Conservation (phyloP, 495 filamentous ascomycete genomes). For the Xylaria venustula region DNA sequence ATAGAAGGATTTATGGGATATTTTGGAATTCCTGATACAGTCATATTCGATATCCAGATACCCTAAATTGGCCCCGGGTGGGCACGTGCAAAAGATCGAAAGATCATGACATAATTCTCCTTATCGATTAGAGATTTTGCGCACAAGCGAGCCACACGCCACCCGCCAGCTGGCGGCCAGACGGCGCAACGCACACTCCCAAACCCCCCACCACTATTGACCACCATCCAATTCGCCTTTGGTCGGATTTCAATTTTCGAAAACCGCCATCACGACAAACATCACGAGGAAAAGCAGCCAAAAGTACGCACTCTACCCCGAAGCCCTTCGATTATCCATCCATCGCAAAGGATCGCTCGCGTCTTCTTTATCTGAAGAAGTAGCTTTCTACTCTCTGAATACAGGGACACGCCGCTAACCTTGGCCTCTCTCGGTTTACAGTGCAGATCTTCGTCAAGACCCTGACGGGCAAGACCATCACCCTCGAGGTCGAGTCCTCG, state of each 20-base stretch:
- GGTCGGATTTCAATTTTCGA: slow-evolving; percentile 11
- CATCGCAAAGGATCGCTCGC: neutral
- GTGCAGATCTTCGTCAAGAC: slow-evolving; percentile 98
- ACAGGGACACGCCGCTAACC: slow-evolving; percentile 16
- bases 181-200: slow-evolving; percentile 12
- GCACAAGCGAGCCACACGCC: slow-evolving; percentile 6
- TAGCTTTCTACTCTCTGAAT: no score
- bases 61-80: neutral
- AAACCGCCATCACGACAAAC: slow-evolving; percentile 10
- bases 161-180: slow-evolving; percentile 8
- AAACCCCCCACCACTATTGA: slow-evolving; percentile 17
- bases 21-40: no score
- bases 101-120: no score
- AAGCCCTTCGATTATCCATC: neutral
- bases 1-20: no score
- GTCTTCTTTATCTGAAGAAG: neutral
- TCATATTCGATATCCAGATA: no score
- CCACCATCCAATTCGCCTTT: slow-evolving; percentile 4
- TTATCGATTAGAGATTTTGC: slow-evolving; percentile 8
- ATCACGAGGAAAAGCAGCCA: slow-evolving; percentile 35
- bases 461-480: slow-evolving; percentile 99
- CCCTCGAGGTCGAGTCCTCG: slow-evolving; percentile 97
- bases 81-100: neutral
- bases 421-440: slow-evolving; percentile 34
- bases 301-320: slow-evolving; percentile 36